Base-by-base conservation (phyloP, 2,329 filamentous ascomycete species). In the Arthrobotrys iridis region DNA sequence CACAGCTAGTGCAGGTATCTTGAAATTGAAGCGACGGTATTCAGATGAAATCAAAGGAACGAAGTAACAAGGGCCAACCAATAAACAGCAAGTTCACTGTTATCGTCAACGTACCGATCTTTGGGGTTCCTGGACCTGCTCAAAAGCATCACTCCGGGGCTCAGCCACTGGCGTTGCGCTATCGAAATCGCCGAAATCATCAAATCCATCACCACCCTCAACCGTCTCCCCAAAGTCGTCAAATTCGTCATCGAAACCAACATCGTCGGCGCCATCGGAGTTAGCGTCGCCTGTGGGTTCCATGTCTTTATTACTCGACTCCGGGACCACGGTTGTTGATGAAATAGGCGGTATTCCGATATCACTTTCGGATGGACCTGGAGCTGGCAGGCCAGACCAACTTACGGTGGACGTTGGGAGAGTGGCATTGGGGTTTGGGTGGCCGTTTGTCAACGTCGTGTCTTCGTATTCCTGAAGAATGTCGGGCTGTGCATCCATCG, bases 161-260 rank as follows among this genome's bases (percentile, higher is more conserved):
- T 81, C 76, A 46, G 82, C 80, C 64, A 84, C 84, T 67, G 87
- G 81, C 80, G 88, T 84, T 79, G 92, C 92, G 37, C 85, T 89
- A 77, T 85, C 88, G 82, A 92, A 92, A 79, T 91, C 89, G 77
- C 86, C 86, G 82, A 88, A 86, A 63, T 86, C 85, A 78, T 85
- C 84, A 80, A 86, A 86, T 28, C 41, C 63, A 55, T 86, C 84
- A 65, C 88, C 73, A 10, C 68, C 78, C 20, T 79, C 79, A 1
- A 78, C 77, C 3, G 78, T 68, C 58, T 80, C 89, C 60, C 87
- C 87, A 81, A 88, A 88, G 78, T 90, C 90, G 80, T 91, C 89
- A 82, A 92, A 93, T 77, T 82, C 88, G 83, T 90, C 89, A 79
- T 87, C 87, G 24, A 84, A 84, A 48, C 84, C 84, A 83, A 46